Percentiles rank a stretch among this genome's conserved stretches.
Conservation (phyloP, 352 stramenopile genomes). For the Blastocystis sp. region DNA sequence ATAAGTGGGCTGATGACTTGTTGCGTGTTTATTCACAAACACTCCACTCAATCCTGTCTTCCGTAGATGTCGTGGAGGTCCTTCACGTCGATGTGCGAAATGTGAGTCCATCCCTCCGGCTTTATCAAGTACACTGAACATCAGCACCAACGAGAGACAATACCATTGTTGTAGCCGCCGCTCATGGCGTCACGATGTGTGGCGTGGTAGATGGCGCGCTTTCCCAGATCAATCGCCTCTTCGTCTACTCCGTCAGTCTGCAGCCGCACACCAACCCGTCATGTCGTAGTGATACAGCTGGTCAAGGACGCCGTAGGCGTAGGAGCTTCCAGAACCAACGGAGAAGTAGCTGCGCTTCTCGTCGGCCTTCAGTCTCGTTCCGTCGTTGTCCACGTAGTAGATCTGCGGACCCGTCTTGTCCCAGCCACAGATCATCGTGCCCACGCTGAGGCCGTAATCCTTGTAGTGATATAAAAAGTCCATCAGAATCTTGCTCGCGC, state of each 20-base stretch:
- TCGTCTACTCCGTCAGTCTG: constrained; percentile 87
- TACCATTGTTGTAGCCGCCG: constrained; percentile 89
- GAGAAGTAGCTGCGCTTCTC: constrained; percentile 90
- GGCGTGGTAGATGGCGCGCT: constrained; percentile 97
- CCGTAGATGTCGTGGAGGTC: constrained; percentile 92
- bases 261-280: constrained; percentile 4
- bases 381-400: constrained; percentile 99
- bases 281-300: constrained; percentile 87
- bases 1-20: constrained; percentile 98
- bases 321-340: constrained; percentile 95
- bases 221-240: constrained; percentile 97
- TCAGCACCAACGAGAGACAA: neutral
- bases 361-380: constrained; percentile 91
- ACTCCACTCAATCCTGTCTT: constrained; percentile 39
- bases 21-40: constrained; percentile 40
- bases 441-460: constrained; percentile 86
- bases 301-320: constrained; percentile 98
- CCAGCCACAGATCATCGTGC: constrained; percentile 99
- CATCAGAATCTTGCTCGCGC: constrained; percentile 94
- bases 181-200: constrained; percentile 97
- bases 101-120: constrained; percentile 90
- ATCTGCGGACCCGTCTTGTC: constrained; percentile 94
- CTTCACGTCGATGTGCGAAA: constrained; percentile 93
- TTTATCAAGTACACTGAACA: constrained; percentile 90
- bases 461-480: constrained; percentile 97